Evolutionary conservation across 2,329 filamentous ascomycete species (phyloP).

Genomic region (Aspergillus aculeatinus): DNA sequence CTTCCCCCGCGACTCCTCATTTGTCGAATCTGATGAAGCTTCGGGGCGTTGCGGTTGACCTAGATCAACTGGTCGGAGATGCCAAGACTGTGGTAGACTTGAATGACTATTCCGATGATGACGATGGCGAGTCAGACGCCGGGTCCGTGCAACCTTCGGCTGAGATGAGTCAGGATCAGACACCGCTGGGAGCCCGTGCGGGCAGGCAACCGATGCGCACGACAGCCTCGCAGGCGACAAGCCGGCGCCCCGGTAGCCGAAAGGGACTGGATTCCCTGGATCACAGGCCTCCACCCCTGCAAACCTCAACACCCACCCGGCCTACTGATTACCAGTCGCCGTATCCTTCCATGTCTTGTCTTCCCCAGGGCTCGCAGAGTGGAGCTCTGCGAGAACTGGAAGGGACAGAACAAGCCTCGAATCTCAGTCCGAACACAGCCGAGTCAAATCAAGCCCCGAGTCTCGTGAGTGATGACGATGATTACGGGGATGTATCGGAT

Average conservation of each 20-base stretch:
- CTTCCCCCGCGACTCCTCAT: conserved; percentile 62
- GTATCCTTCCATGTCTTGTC: conserved; percentile 40
- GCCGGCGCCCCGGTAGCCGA: conserved; percentile 56
- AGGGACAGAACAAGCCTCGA: conserved; percentile 41
- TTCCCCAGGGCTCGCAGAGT: conserved; percentile 32
- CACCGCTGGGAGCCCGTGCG: conserved; percentile 26
- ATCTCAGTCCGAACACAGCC: conserved; percentile 67
- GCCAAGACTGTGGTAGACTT: conserved; percentile 45
- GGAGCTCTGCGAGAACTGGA: conserved; percentile 50
- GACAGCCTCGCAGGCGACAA: conserved; percentile 53
- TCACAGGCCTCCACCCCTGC: conserved; percentile 42
- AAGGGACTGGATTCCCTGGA: conserved; percentile 52
- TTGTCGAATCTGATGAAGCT: conserved; percentile 65
- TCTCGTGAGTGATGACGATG: conserved; percentile 76
- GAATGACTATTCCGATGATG: conserved; percentile 41
- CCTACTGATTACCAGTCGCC: conserved; percentile 28
- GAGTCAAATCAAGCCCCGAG: conserved; percentile 76
- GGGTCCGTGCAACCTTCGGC: conserved; percentile 29
- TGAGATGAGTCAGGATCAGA: conserved; percentile 17
- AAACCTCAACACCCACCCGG: conserved; percentile 39
- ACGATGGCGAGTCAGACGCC: conserved; percentile 40
- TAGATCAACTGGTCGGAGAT: conserved; percentile 60
- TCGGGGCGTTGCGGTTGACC: conserved; percentile 61
- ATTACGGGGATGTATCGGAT: conserved; percentile 69
- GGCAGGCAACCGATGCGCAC: conserved; percentile 57